Conservation (phyloP, 805 yeast genomes). For the Brettanomyces nanus region DNA sequence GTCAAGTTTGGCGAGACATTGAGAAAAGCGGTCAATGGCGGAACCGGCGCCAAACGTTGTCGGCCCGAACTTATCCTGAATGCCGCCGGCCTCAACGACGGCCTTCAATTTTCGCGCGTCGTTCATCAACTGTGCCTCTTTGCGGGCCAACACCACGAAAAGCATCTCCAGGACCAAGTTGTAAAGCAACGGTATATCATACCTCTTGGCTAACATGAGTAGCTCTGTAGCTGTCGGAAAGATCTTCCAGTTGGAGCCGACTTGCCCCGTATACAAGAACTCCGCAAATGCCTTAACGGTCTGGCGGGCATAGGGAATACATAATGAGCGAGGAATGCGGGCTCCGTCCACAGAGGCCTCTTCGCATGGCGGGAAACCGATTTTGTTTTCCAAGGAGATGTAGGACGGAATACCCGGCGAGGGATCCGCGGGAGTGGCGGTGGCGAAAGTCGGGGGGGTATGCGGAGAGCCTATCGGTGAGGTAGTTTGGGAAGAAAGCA, state of each 20-base stretch:
- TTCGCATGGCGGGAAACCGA: conserved; percentile 1
- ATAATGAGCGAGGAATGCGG: conserved; percentile 52
- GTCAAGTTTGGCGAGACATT: conserved; percentile 36
- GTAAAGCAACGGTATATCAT: conserved; percentile 61
- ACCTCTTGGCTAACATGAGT: conserved; percentile 52
- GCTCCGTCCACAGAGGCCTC: not conserved
- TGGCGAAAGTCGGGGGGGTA: not conserved
- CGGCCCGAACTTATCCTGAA: not conserved
- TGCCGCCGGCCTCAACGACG: not conserved
- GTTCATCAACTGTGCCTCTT: conserved; percentile 37
- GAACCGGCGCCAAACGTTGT: not conserved
- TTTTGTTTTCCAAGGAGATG: not conserved
- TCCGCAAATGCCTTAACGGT: conserved; percentile 63
- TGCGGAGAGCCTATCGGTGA: not conserved
- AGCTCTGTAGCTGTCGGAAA: conserved; percentile 62
- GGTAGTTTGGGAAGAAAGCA: too few species aligned
- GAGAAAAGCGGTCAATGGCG: not conserved
- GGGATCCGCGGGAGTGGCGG: not conserved
- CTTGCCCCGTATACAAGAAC: conserved; percentile 71
- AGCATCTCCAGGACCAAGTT: conserved; percentile 62
- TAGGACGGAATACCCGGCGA: not conserved
- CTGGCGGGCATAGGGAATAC: conserved; percentile 55
- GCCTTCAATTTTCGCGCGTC: not conserved
- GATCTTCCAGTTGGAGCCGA: conserved; percentile 67
- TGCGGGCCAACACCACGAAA: conserved; percentile 61